phyloP scores from a whole-genome alignment of 306 rosid genomes.

The Potentilla sterilis region DNA sequence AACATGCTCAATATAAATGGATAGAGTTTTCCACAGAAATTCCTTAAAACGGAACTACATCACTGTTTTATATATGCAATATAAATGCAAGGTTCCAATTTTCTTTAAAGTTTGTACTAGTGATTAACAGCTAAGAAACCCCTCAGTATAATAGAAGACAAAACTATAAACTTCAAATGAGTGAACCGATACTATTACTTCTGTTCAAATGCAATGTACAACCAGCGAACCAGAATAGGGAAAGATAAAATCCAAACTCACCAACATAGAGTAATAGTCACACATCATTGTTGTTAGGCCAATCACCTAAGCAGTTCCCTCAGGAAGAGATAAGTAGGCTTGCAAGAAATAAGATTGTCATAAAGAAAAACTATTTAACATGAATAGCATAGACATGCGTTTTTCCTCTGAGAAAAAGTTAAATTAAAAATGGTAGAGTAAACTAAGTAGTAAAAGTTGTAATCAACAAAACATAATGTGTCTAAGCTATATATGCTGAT shows the following conservation, averaged over 20 bases:
- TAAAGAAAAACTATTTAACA: background rate
- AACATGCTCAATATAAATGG: background rate
- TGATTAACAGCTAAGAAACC: background rate
- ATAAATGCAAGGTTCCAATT: slow-evolving; percentile 1
- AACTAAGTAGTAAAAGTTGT: background rate
- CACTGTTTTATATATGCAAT: background rate
- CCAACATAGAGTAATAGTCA: slow-evolving; percentile 82
- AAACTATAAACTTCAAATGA: background rate
- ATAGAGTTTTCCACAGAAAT: no score
- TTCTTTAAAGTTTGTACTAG: background rate
- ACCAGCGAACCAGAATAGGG: background rate
- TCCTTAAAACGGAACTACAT: no score
- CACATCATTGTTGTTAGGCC: slow-evolving; percentile 95
- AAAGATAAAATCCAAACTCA: slow-evolving; percentile 39
- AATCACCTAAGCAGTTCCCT: slow-evolving; percentile 93
- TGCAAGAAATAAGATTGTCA: slow-evolving; percentile 35
- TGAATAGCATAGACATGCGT: background rate
- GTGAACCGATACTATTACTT: background rate
- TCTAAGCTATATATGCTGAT: background rate
- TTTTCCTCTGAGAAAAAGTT: background rate
- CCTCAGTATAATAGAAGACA: background rate
- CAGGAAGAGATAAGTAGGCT: slow-evolving; percentile 98
- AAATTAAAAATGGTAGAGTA: background rate
- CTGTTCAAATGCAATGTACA: background rate
- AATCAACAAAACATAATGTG: background rate